phyloP scores from a whole-genome alignment of 768 basidiomycete species.

The Hypholoma fasciculare region DNA sequence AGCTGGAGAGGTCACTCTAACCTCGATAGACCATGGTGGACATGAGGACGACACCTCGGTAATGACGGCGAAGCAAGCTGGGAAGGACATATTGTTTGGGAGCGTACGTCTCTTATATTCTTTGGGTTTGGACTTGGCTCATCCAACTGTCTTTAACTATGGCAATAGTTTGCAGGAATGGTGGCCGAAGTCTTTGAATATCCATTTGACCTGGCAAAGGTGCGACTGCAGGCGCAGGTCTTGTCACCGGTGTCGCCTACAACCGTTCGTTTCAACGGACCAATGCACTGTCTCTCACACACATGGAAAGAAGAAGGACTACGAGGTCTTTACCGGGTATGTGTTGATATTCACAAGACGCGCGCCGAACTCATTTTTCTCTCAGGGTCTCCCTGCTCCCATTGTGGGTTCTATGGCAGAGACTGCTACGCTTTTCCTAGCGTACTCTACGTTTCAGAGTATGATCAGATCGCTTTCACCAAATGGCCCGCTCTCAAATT shows the following conservation, averaged over 20 bases:
- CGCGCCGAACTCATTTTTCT: not conserved
- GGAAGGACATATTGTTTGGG: conserved; percentile 57
- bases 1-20: conserved; percentile 14
- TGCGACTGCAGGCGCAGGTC: conserved; percentile 90
- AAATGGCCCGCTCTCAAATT: conserved; percentile 22
- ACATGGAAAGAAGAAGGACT: conserved; percentile 84
- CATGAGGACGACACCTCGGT: conserved; percentile 11
- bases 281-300: conserved; percentile 81
- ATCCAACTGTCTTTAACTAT: not conserved
- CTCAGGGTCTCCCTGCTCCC: conserved; percentile 87
- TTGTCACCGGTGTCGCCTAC: conserved; percentile 54
- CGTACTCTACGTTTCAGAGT: conserved; percentile 78
- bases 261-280: conserved; percentile 70
- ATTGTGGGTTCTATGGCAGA: conserved; percentile 91
- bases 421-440: conserved; percentile 85
- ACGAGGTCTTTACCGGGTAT: conserved; percentile 82
- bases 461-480: conserved; percentile 43
- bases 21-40: conserved; percentile 9
- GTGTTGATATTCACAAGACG: conserved; percentile 24
- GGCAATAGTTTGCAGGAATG: conserved; percentile 76
- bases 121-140: not conserved
- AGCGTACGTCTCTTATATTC: conserved; percentile 42
- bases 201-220: conserved; percentile 95
- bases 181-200: conserved; percentile 84
- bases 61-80: conserved; percentile 22